A percentile compares a stretch with the other conserved stretches of the same genome.
phyloP scores from a whole-genome alignment of 129 eudicot species.

The Flaveria bidentis region DNA sequence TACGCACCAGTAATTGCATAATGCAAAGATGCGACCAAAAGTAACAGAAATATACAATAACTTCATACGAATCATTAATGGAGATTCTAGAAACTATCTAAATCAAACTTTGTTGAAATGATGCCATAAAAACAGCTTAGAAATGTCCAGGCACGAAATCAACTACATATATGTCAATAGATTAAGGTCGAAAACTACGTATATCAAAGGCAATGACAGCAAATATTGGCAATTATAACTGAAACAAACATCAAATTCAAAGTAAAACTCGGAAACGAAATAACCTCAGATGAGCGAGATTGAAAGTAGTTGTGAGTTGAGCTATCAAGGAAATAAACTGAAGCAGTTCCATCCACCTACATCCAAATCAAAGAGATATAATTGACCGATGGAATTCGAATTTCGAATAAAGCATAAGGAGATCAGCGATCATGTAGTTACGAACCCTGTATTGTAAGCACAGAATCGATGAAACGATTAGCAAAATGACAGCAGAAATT shows the following conservation, averaged over 20 bases:
- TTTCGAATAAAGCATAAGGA: not conserved
- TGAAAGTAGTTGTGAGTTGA: conserved; percentile 59
- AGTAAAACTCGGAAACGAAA: not conserved
- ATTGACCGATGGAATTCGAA: conserved; percentile 25
- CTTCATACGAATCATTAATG: not conserved
- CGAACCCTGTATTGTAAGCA: conserved; percentile 37
- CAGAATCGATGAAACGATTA: conserved; percentile 26
- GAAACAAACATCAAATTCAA: not conserved
- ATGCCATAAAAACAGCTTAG: not conserved
- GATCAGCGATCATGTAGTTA: conserved; percentile 15
- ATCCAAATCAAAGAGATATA: conserved; percentile 15
- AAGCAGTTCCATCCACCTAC: conserved; percentile 56
- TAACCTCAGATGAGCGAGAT: conserved; percentile 34
- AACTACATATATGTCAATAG: not conserved
- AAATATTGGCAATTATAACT: not conserved
- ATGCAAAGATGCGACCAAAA: not conserved
- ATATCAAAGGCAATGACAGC: not conserved
- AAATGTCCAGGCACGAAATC: not conserved
- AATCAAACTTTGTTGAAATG: not conserved
- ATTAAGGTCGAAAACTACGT: not conserved
- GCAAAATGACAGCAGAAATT: conserved; percentile 18
- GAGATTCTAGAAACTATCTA: not conserved
- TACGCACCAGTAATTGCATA: too few relatives aligned
- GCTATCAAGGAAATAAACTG: conserved; percentile 75
- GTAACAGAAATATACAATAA: not conserved